Evolutionary conservation across 2,329 filamentous ascomycete species (phyloP), one percentile per base, ranked within the genome.

Genomic region (Thelonectria blattea): DNA sequence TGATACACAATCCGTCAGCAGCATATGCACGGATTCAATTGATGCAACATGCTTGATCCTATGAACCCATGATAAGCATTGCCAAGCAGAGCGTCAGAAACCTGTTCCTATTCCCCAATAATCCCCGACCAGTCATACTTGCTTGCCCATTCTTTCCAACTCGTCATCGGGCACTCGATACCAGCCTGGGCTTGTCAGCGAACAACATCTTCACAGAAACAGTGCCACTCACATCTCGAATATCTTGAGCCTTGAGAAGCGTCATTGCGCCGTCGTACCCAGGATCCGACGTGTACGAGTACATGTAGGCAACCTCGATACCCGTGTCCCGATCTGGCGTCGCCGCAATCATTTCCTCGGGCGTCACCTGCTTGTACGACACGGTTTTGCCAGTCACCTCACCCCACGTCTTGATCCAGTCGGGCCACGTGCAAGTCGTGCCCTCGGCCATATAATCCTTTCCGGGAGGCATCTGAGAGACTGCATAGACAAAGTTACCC

Each of bases 371-470:
- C 34, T 73, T 73, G 63, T 82, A 83, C 7, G 59, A 67, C 2
- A 73, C 72, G 0, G 71, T 54, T 1, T 74, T 65, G 0, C 75
- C 75, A 2, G 73, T 79, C 3, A 76, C 64, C 5, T 72, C 62
- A 14, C 74, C 73, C 80, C 81, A 83, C 0, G 76, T 69, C 17
- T 72, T 64, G 9, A 81, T 76, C 65, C 75, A 83, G 8, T 83
- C 80, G 4, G 74, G 62, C 80, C 80, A 83, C 30, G 73, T 81
- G 66, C 78, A 80, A 4, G 70, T 75, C 3, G 79, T 76, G 2
- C 81, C 80, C 30, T 73, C 79, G 0, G 81, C 81, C 76, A 84
- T 81, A 65, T 83, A 84, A 1, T 72, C 69, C 48, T 80, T 80
- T 1, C 81, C 80, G 0, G 81, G 76, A 0, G 80, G 78, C 79